Conservation (phyloP, 495 filamentous ascomycete genomes). For the Chaetomium fimeti region DNA sequence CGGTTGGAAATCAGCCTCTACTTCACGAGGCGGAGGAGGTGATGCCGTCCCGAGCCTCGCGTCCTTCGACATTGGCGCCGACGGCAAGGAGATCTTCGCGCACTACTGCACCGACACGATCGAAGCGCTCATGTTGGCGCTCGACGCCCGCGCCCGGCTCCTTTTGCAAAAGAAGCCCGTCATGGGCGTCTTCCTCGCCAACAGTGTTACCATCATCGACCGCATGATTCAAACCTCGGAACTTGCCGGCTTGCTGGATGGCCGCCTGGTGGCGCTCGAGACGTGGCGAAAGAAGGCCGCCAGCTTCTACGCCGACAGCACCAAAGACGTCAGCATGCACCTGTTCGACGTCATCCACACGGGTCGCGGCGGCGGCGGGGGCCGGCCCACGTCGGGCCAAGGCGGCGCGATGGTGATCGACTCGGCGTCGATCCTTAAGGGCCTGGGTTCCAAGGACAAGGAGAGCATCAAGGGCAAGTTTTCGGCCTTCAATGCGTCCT, state of each 20-base stretch:
- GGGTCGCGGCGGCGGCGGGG: slow-evolving; percentile 50
- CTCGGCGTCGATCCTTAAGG: slow-evolving; percentile 77
- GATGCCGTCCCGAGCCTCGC: slow-evolving; percentile 68
- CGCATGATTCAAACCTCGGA: slow-evolving; percentile 82
- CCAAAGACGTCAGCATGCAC: slow-evolving; percentile 80
- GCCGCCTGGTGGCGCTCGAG: slow-evolving; percentile 64
- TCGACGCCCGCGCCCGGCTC: slow-evolving; percentile 73
- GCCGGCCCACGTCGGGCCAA: slow-evolving; percentile 66
- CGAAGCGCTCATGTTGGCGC: slow-evolving; percentile 68
- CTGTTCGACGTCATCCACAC: slow-evolving; percentile 93
- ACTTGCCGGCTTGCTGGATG: slow-evolving; percentile 67
- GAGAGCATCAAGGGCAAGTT: slow-evolving; percentile 97
- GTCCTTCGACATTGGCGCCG: slow-evolving; percentile 84
- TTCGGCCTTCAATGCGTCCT: slow-evolving; percentile 77
- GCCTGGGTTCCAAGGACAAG: slow-evolving; percentile 80
- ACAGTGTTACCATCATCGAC: slow-evolving; percentile 82
- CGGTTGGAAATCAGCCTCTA: slow-evolving; percentile 67
- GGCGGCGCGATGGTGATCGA: slow-evolving; percentile 60
- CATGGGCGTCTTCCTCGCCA: slow-evolving; percentile 87
- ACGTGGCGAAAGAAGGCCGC: slow-evolving; percentile 82
- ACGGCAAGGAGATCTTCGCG: slow-evolving; percentile 82
- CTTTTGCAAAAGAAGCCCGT: slow-evolving; percentile 75
- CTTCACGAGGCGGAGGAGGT: slow-evolving; percentile 51
- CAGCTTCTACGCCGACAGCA: slow-evolving; percentile 78
- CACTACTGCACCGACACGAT: slow-evolving; percentile 85